Base-by-base conservation (phyloP, 805 yeast genomes). In the Starmerella bacillaris region DNA sequence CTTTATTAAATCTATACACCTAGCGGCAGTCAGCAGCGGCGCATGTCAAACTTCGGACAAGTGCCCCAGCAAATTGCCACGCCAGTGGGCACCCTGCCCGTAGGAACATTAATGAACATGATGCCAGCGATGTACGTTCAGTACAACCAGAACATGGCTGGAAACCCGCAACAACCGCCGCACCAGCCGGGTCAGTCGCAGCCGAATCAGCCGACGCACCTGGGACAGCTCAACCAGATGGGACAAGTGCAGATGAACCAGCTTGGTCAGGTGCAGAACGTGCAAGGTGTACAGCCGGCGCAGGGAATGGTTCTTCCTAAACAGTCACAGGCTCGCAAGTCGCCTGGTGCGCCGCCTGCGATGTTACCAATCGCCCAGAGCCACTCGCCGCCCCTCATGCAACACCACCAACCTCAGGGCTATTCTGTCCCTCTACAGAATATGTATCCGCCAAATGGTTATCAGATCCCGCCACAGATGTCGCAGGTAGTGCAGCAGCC, bases 21-120 rank as follows among this genome's bases (percentile, higher is more conserved):
- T n/a, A n/a, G n/a, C n/a, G n/a, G n/a, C n/a, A n/a, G n/a, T n/a
- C n/a, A n/a, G n/a, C n/a, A n/a, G n/a, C n/a, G n/a, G 32, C 32
- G 19, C 15, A 39, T 39, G 43, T 37, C 43, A n/a, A 37, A 37
- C 32, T 37, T 32, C 34, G 43, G 43, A 18, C 43, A 39, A 20
- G 29, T 31, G n/a, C 43, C 43, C 17, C 43, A 30, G 27, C 43
- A 33, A 14, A 18, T 29, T n/a, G 27, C 37, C 11, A 32, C 39
- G 18, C 26, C 39, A 4, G 35, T 37, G 17, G 41, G 41, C 3
- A 5, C 38, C 9, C 19, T 38, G 9, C 38, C 36, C 14, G 35
- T 31, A 17, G 38, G 36, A 24, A 27, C 34, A n/a, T 40, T 37
- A 8, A 31, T 36, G 35, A 36, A 33, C 24, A 26, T 33, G 29